These are phyloP conservation scores for Geranomyces variabilis DNA, from an alignment of 192 early-diverging fungal species.

Conservation along the genomic window DNA sequence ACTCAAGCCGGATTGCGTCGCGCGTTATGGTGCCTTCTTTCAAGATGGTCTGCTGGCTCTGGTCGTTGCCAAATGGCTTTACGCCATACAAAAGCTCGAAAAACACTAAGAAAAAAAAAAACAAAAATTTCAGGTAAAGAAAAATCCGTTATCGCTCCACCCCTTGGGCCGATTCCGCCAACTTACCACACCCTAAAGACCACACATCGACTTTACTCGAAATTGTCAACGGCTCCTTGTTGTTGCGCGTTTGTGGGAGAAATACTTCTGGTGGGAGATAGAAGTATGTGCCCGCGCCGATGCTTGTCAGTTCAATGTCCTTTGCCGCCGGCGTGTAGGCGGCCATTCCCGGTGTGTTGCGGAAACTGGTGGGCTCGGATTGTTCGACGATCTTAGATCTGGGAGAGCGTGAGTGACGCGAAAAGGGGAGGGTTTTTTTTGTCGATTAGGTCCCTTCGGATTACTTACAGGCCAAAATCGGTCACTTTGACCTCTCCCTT, in stretches of 20 bases:
- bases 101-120: not conserved
- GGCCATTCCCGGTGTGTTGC: too few relatives aligned
- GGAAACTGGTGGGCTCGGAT: not conserved
- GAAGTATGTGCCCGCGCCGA: slow-evolving; percentile 39
- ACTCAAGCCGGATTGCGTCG: slow-evolving; percentile 11
- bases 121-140: too few relatives aligned
- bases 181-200: slow-evolving; percentile 20
- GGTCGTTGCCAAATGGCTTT: slow-evolving; percentile 28
- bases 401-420: not conserved
- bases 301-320: slow-evolving; percentile 39
- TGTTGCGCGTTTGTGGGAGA: not conserved
- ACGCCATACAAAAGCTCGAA: slow-evolving; percentile 26
- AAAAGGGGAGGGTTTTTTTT: too few relatives aligned
- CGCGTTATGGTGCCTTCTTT: slow-evolving; percentile 23
- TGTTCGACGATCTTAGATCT: slow-evolving; percentile 28
- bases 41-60: slow-evolving; percentile 29
- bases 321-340: slow-evolving; percentile 1
- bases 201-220: slow-evolving; percentile 30
- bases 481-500: slow-evolving; percentile 36
- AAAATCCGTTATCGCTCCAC: too few relatives aligned
- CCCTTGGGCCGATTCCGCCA: too few relatives aligned
- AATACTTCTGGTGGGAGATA: slow-evolving; percentile 41
- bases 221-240: slow-evolving; percentile 19
- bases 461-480: slow-evolving; percentile 35
- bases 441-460: too few relatives aligned